Evolutionary conservation across 495 filamentous ascomycete genomes (phyloP).

Genomic region (Mycothermus thermophilus): DNA sequence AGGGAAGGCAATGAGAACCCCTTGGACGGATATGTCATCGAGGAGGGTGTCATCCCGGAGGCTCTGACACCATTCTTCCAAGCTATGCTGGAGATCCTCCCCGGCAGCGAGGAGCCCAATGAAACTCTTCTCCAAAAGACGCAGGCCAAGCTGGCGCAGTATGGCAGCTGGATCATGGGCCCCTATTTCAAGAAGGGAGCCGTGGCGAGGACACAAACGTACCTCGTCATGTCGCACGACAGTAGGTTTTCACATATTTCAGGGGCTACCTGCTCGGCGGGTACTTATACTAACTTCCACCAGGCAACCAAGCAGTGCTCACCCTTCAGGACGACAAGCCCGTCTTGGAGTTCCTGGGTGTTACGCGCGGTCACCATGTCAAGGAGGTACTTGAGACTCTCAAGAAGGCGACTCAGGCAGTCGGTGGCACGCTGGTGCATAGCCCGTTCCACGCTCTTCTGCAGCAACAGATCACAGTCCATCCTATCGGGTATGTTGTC

Average conservation of each 20-base stretch:
- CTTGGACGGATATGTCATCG: constrained; percentile 49
- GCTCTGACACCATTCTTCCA: constrained; percentile 43
- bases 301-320: constrained; percentile 45
- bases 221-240: constrained; percentile 61
- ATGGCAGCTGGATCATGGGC: constrained; percentile 40
- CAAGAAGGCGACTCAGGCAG: constrained; percentile 36
- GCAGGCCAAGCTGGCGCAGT: constrained; percentile 32
- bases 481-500: constrained; percentile 44
- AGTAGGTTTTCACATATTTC: constrained; percentile 23
- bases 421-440: constrained; percentile 44
- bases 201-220: constrained; percentile 46
- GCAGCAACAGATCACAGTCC: constrained; percentile 46
- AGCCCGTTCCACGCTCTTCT: constrained; percentile 42
- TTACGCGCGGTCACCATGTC: constrained; percentile 40
- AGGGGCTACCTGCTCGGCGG: neutral
- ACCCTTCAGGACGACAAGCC: constrained; percentile 47
- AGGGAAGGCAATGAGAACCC: constrained; percentile 38
- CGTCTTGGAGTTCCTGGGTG: constrained; percentile 43
- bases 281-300: constrained; percentile 1
- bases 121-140: constrained; percentile 26
- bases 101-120: constrained; percentile 33
- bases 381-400: constrained; percentile 39
- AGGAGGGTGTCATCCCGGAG: constrained; percentile 49
- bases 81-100: constrained; percentile 41
- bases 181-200: constrained; percentile 42